Conservation (phyloP, 192 early-diverging fungal genomes). For the Coemansia sp. region DNA sequence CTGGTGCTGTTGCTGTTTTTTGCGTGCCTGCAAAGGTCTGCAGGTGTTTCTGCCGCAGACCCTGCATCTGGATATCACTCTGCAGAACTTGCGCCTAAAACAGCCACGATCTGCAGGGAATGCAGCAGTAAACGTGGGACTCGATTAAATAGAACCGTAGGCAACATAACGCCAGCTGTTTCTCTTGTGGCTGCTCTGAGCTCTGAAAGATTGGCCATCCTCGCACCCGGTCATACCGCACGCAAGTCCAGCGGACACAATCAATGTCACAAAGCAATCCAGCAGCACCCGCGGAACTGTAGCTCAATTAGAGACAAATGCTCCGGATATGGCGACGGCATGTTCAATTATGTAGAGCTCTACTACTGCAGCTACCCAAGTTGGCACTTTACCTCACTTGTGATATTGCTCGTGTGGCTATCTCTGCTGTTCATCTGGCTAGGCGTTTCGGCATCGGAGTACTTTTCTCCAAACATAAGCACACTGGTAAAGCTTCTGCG, state of each 20-base stretch:
- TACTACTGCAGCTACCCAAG: conserved; percentile 50
- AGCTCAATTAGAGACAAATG: conserved; percentile 64
- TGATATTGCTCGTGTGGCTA: conserved; percentile 64
- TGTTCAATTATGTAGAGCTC: conserved; percentile 51
- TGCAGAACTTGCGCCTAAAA: not conserved
- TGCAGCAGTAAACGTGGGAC: not conserved
- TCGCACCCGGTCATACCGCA: not conserved
- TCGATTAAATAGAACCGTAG: not conserved
- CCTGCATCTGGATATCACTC: not conserved
- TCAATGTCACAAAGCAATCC: conserved; percentile 48
- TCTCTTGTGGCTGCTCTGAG: not conserved
- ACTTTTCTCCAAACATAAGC: conserved; percentile 85
- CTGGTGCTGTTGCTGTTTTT: conserved; percentile 5
- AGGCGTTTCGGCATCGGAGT: conserved; percentile 78
- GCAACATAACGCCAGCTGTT: not conserved
- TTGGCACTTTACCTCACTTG: conserved; percentile 25
- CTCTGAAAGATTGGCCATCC: not conserved
- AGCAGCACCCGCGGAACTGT: conserved; percentile 58
- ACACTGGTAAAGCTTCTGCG: conserved; percentile 70
- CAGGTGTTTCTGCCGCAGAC: not conserved
- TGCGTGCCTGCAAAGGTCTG: not conserved
- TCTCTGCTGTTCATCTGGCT: conserved; percentile 72
- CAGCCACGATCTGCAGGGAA: not conserved
- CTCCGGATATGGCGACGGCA: conserved; percentile 59
- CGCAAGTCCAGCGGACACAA: conserved; percentile 8